These are phyloP conservation scores for Glycine soja DNA, from an alignment of 306 rosid species.

Conservation along the genomic window DNA sequence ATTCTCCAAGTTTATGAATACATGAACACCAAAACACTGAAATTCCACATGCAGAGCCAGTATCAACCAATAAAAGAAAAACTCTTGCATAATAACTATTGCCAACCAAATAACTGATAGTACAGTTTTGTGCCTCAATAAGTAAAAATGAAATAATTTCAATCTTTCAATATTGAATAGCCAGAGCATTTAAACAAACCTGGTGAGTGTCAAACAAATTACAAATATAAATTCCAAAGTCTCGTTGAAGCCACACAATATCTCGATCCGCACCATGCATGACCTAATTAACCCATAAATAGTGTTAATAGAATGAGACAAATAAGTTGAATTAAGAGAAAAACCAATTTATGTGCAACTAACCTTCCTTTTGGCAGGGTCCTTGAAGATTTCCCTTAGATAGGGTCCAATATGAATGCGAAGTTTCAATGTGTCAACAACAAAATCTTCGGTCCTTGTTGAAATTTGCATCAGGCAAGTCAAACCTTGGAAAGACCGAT, in stretches of 20 bases:
- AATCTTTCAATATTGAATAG: background rate
- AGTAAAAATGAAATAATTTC: background rate
- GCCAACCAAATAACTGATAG: background rate
- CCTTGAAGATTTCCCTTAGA: conserved; percentile 91
- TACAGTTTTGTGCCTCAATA: conserved; percentile 2
- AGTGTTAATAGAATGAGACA: conserved; percentile 35
- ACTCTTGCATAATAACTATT: too few species aligned
- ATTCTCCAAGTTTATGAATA: background rate
- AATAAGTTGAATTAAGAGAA: too few species aligned
- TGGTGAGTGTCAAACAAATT: conserved; percentile 96
- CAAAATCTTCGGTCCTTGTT: conserved; percentile 89
- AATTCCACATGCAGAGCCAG: conserved; percentile 21
- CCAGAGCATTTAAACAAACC: conserved; percentile 59
- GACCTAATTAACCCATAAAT: conserved; percentile 65
- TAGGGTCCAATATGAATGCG: conserved; percentile 88
- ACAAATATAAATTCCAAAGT: conserved; percentile 93
- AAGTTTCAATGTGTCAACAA: conserved; percentile 90
- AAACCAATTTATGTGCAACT: conserved; percentile 7
- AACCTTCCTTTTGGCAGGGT: conserved; percentile 91
- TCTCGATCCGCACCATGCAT: conserved; percentile 99
- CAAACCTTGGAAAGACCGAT: conserved; percentile 95
- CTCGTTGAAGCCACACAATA: conserved; percentile 92
- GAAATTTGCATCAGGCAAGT: conserved; percentile 98
- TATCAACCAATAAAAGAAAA: background rate
- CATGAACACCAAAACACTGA: conserved; percentile 17